Evolutionary conservation across 2,329 filamentous ascomycete species (phyloP), one percentile per base, ranked within the genome.

Genomic region (Colletotrichum sp.): DNA sequence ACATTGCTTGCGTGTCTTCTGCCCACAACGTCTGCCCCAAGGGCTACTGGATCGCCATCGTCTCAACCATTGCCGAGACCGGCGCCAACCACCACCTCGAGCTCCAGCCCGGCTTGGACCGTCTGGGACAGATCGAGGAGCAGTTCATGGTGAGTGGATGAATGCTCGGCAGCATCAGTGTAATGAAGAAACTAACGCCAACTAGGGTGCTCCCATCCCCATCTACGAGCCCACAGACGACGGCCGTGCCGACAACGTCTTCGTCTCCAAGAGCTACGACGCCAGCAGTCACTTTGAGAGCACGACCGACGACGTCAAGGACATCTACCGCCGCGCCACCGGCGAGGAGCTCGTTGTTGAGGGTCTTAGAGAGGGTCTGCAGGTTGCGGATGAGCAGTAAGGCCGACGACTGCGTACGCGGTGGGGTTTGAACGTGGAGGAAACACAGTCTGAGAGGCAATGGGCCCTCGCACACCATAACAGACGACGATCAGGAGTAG

Each of bases 11-110:
- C 84, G 96, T 99, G 75, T 98, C 96, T 2, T 95, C 95, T 52
- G 95, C 96, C 48, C 97, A 99, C 89, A 98, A 98, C 82, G 97
- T 99, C 80, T 98, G 96, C 89, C 97, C 97, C 81, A 98, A 98
- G 91, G 96, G 96, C 77, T 98, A 98, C 92, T 99, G 97, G 90
- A 95, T 99, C 80, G 97, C 97, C 81, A 99, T 98, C 77, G 96
- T 99, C 79, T 98, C 96, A 64, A 99, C 97, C 76, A 98, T 99
- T 83, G 95, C 97, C 78, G 97, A 99, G 89, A 93, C 93, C 60
- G 88, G 93, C 77, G 93, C 95, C 78, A 98, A 99, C 91, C 96
- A 98, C 87, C 97, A 99, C 86, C 89, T 98, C 74, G 97, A 99
- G 89, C 93, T 99, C 58, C 93, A 97, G 86, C 93, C 96, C 34